Evolutionary conservation across 176 grass and related monocot species (phyloP).

Genomic region (Phyllostachys edulis): DNA sequence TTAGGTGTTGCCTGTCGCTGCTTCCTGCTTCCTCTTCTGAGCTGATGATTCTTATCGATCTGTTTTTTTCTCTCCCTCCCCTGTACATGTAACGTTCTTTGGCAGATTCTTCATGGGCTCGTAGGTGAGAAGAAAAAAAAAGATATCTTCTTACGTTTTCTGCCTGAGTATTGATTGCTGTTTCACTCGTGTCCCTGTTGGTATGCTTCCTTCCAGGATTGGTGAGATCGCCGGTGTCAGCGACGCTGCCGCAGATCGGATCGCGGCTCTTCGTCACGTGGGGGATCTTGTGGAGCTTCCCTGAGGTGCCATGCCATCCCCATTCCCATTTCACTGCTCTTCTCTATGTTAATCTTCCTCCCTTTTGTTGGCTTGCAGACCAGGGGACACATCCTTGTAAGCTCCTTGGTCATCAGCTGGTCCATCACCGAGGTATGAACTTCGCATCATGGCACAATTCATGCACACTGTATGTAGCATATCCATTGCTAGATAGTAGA

Average conservation of each 20-base stretch:
- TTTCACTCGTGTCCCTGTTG: background rate
- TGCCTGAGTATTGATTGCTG: background rate
- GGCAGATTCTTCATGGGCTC: background rate
- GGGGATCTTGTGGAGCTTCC: slow-evolving; percentile 22
- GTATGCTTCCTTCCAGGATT: background rate
- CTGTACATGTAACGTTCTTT: background rate
- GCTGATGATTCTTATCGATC: background rate
- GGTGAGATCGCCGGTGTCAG: slow-evolving; percentile 25
- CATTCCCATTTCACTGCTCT: background rate
- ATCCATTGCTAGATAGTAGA: background rate
- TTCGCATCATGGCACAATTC: background rate
- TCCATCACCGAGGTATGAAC: slow-evolving; percentile 56
- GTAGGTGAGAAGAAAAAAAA: background rate
- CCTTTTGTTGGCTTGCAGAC: slow-evolving; percentile 31
- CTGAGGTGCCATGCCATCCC: background rate
- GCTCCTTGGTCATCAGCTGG: slow-evolving; percentile 74
- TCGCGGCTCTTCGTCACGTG: slow-evolving; percentile 26
- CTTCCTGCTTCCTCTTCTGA: background rate
- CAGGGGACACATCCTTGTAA: slow-evolving; percentile 53
- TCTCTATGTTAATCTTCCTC: background rate
- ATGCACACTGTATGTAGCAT: background rate
- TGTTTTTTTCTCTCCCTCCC: background rate
- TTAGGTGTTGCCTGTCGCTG: background rate
- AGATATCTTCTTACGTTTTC: background rate
- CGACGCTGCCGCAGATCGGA: slow-evolving; percentile 34